Conservation (phyloP, 257 asterid genomes). For the Linderniella brevidens region DNA sequence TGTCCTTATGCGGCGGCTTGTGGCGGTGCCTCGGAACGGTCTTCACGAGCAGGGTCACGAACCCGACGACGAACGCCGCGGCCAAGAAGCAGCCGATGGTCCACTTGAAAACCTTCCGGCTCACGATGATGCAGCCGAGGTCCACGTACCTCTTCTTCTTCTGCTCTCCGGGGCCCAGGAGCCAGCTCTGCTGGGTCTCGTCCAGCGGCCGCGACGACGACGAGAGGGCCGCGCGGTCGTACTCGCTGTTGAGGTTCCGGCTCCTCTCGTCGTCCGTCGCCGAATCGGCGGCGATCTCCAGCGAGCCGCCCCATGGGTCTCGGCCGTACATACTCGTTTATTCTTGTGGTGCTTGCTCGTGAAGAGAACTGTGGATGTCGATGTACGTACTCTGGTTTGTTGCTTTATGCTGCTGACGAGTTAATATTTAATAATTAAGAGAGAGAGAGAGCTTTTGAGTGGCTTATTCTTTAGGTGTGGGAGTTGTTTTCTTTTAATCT, state of each 20-base stretch:
- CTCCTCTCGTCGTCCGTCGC: conserved; percentile 98
- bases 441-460: too few relatives aligned
- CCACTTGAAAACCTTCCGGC: conserved; percentile 86
- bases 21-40: conserved; percentile 67
- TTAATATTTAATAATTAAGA: too few relatives aligned
- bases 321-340: conserved; percentile 60
- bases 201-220: conserved; percentile 67
- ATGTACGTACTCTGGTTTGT: too few relatives aligned
- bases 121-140: conserved; percentile 85
- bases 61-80: conserved; percentile 58
- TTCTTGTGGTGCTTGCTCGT: neutral
- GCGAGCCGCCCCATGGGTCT: conserved; percentile 98
- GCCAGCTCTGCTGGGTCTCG: conserved; percentile 99
- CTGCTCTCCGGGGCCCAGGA: conserved; percentile 86
- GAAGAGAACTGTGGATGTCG: too few relatives aligned
- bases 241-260: conserved; percentile 55
- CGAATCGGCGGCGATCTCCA: conserved; percentile 89
- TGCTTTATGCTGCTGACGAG: too few relatives aligned
- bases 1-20: conserved; percentile 70
- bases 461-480: too few relatives aligned
- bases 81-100: conserved; percentile 58
- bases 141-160: conserved; percentile 97
- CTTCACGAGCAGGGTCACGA: conserved; percentile 71
- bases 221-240: conserved; percentile 69
- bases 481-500: too few relatives aligned